Evolutionary conservation across 2,329 filamentous ascomycete species (phyloP), one percentile per base, ranked within the genome.

Genomic region (Fusarium verticillioides): DNA sequence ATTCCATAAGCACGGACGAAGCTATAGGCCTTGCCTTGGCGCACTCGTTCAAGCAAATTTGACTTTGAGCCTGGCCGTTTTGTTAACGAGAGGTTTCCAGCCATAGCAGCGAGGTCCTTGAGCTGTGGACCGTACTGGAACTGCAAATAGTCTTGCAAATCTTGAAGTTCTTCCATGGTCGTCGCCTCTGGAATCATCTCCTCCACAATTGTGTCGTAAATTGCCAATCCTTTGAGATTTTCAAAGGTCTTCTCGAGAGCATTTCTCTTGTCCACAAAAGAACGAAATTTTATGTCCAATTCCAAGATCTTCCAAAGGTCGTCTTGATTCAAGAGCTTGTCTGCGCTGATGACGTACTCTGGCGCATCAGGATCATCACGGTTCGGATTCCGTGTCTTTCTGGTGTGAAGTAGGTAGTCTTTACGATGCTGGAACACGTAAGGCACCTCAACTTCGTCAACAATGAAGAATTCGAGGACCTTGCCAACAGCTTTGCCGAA

Each of bases 351-450:
- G 63, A 91, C 91, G 78, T 91, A 93, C 66, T 94, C 91, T 4
- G 92, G 90, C 4, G 88, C 90, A 76, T 94, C 91, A 13, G 89
- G 88, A 73, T 96, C 92, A 64, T 91, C 87, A 21, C 88, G 87
- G 34, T 87, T 82, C 79, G 91, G 80, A 84, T 91, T 87, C 61
- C 87, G 84, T 11, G 89, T 87, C 79, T 94, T 95, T 74, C 92
- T 92, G 30, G 93, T 93, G 78, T 98, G 94, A 63, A 99, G 97
- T 47, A 99, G 88, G 79, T 98, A 99, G 81, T 99, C 96, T 82
- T 98, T 97, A 69, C 96, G 94, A 79, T 99, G 96, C 81, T 98
- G 96, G 82, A 98, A 98, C 76, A 99, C 96, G 81, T 97, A 99
- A 0, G 96, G 96, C 3, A 98, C 95, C 82, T 99, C 96, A 77